Base-by-base conservation (phyloP, 495 filamentous ascomycete species). In the Cudoniella acicularis region DNA sequence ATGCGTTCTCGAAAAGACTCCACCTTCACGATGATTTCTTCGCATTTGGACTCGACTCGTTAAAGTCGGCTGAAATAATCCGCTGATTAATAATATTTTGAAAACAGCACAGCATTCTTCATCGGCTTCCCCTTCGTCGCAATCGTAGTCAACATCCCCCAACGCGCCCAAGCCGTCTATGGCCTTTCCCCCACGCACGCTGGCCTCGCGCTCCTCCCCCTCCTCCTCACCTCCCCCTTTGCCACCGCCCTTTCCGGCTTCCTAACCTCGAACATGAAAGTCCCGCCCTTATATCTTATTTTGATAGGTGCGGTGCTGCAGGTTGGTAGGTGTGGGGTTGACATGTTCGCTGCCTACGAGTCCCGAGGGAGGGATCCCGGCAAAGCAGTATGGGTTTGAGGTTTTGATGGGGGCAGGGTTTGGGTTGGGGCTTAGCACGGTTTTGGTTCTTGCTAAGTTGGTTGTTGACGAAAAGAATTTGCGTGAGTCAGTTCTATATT, bases 101-200 rank as follows among this genome's bases (percentile, higher is more conserved):
- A 17, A 16, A 21, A 74, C 0, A 76, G 76, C 9, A 71, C 73
- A 30, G 82, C 78, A 3, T 73, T 86, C 27, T 70, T 78, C 17
- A 74, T 74, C 0, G 85, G 85, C 9, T 83, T 53, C 43, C 69
- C 80, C 8, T 86, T 80, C 62, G 77, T 85, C 23, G 68, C 77
- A 4, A 73, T 79, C 53, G 69, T 85, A 2, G 75, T 87, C 46
- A 77, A 83, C 47, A 73, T 88, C 11, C 83, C 85, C 3, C 80
- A 85, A 61, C 76, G 82, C 46, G 82, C 83, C 26, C 83, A 86
- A 56, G 71, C 83, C 18, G 76, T 84, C 26, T 73, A 82, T 45
- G 71, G 68, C 11, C 70, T 75, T 63, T 73, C 62, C 51, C 67
- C 81, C 2, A 64, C 77, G 52, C 55, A 55, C 41, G 79, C 86